Evolutionary conservation across 805 yeast genomes (phyloP).

Genomic region (Yarrowia sp.): DNA sequence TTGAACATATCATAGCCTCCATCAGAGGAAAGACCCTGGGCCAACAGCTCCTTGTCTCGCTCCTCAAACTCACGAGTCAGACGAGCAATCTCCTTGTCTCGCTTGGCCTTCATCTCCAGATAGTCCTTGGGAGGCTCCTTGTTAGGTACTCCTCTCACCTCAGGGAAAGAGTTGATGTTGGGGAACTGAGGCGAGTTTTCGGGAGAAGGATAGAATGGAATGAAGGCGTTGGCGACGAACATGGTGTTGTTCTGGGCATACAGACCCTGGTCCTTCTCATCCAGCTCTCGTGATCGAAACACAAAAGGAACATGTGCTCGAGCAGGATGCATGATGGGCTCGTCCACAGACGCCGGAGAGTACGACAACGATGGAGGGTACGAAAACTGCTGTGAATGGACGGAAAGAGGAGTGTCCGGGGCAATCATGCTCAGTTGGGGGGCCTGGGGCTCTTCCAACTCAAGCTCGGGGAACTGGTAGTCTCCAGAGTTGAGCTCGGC

Average conservation of each 20-base stretch:
- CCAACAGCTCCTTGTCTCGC: neutral
- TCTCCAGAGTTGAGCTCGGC: constrained; percentile 9
- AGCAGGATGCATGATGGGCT: constrained; percentile 24
- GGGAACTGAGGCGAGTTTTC: constrained; percentile 16
- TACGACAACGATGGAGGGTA: constrained; percentile 8
- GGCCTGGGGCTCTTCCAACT: neutral
- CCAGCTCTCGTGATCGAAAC: constrained; percentile 9
- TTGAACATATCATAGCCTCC: neutral
- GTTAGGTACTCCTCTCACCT: neutral
- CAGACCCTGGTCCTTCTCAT: constrained; percentile 2
- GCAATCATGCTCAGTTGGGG: neutral
- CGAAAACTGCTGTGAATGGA: constrained; percentile 13
- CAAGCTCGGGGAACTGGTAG: constrained; percentile 12
- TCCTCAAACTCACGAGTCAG: constrained; percentile 2
- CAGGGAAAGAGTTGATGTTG: constrained; percentile 13
- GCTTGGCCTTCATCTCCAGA: neutral
- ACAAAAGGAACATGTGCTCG: constrained; percentile 7
- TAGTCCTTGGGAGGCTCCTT: constrained; percentile 19
- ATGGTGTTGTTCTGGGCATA: neutral
- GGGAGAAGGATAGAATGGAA: constrained; percentile 9
- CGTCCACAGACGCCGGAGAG: constrained; percentile 11
- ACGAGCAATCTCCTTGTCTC: constrained; percentile 22
- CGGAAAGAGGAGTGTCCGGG: constrained; percentile 1
- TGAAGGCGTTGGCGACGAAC: constrained; percentile 3
- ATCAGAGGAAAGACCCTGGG: neutral